A percentile compares a stretch with the other conserved stretches of the same genome.
phyloP scores from a whole-genome alignment of 2,329 filamentous ascomycete species.

The Xylaria sp. region DNA sequence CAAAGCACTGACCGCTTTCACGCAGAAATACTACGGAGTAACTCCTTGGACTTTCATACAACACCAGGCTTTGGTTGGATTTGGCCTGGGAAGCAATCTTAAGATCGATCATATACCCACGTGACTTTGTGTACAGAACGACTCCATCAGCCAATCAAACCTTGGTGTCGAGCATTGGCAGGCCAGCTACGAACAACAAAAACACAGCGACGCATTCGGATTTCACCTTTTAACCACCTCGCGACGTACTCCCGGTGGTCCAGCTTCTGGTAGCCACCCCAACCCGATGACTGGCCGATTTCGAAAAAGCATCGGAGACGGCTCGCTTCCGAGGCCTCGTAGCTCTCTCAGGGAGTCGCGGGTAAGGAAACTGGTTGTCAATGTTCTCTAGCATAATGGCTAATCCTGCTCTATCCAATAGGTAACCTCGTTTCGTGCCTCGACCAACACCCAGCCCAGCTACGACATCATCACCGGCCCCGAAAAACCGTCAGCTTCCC shows the following conservation, averaged over 20 bases:
- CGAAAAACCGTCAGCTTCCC: slow-evolving; percentile 42
- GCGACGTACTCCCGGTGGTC: slow-evolving; percentile 8
- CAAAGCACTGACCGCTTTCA: not conserved
- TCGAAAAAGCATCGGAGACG: slow-evolving; percentile 33
- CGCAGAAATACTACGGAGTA: too few relatives aligned
- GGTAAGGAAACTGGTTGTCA: slow-evolving; percentile 33
- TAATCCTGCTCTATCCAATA: slow-evolving; percentile 22
- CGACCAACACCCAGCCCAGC: slow-evolving; percentile 54
- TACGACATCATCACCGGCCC: slow-evolving; percentile 63
- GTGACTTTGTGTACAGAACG: not conserved
- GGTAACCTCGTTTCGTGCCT: slow-evolving; percentile 52
- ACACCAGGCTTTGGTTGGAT: too few relatives aligned
- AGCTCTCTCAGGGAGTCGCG: slow-evolving; percentile 31
- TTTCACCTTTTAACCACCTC: slow-evolving; percentile 9
- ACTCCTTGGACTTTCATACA: too few relatives aligned
- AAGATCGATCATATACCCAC: not conserved
- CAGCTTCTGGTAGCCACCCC: slow-evolving; percentile 4
- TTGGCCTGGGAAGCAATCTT: too few relatives aligned
- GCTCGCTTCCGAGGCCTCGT: slow-evolving; percentile 27
- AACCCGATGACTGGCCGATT: slow-evolving; percentile 32
- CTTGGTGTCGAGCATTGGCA: slow-evolving; percentile 22
- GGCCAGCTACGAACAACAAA: slow-evolving; percentile 32
- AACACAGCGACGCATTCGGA: slow-evolving; percentile 7
- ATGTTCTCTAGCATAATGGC: not conserved
- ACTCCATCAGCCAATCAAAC: not conserved